Evolutionary conservation across 2,329 filamentous ascomycete species (phyloP), one percentile per base, ranked within the genome.

Genomic region (Whalleya microplaca): DNA sequence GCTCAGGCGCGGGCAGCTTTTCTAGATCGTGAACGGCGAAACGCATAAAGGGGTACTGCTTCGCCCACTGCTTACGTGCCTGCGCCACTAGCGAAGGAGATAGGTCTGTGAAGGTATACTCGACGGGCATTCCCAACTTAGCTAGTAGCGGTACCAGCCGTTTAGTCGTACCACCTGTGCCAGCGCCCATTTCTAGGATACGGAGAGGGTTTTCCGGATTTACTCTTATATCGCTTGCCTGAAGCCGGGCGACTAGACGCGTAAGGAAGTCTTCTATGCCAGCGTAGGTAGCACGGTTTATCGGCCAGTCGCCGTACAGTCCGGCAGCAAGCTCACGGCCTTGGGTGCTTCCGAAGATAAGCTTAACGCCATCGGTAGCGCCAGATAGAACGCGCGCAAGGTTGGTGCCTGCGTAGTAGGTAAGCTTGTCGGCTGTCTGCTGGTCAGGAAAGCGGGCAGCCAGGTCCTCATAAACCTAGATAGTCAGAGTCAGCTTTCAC

Each of bases 51-150:
- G 51, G 42, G 21, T 72, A 70, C 19, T 65, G 62, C 16, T 59
- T 60, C 16, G 49, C 60, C n/a, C 41, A 56, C 14, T 3, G 37
- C 19, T 53, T 51, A 2, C 67, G 63, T 2, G 70, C 71, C 0
- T 59, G 56, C 1, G 65, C 66, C 1, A 76, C 71, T 9, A 76
- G 61, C 0, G 69, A 68, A 1, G 66, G 27, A 1, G 72, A 65
- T 1, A 78, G 55, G 41, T 79, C 76, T 1, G 76, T 77, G 49
- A 78, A 74, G 0, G 71, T 75, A 55, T 78, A 78, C 43, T 69
- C 64, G 21, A 75, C 65, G 0, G 68, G 63, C 0, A 71, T 51
- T 5, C 66, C 67, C 1, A 68, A 57, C 0, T 41, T 20, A 1
- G 63, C 65, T 2, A 78, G 64, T 1, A 67, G 21, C 0, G 67